Base-by-base conservation (phyloP, 2,329 filamentous ascomycete species). In the Phialophora expanda region DNA sequence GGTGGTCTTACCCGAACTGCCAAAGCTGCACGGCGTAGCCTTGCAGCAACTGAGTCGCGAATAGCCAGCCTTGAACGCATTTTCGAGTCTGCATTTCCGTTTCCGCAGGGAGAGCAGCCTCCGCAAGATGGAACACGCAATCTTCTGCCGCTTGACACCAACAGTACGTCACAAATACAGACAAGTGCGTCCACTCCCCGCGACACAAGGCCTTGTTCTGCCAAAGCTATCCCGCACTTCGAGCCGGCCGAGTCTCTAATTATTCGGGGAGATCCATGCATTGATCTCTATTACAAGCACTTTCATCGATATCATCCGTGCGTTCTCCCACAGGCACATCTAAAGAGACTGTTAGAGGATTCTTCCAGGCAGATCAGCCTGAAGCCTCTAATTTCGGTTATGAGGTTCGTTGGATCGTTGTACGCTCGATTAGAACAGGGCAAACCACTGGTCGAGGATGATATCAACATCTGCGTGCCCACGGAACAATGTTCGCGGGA, bases 281-380 rank as follows among this genome's bases (percentile, higher is more conserved):
- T 67, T 51, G 44, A 61, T 62, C 71, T 71, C 14, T 78, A 77
- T 61, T 78, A 77, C 61, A 67, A 70, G 34, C 69, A 73, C 34
- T 77, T 78, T 34, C 76, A 77, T 55, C 57, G 46, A 46, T 70
- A 70, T 1, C 76, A 77, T 58, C 75, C 75, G 0, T 74, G 72
- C 20, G 62, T 76, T 9, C 57, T 74, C 44, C 76, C 76, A 5
- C 66, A 48, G 11, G 44, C 26, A 65, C 51, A 44, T 60, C 72
- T 56, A 51, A 46, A 75, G 1, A 66, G 54, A 56, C 53, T 56
- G 46, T 51, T 54, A 41, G 62, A 69, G 22, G 12, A 24, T 4
- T 59, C 65, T 14, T 46, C 66, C 41, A 66, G 50, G 20, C 56
- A 58, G 30, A 61, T 70, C 11, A 54, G 61, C 1, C 61, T 74